Percentiles rank a stretch among this genome's conserved stretches.
Evolutionary conservation across 805 yeast species (phyloP).

Genomic region (Metschnikowia kofuensis): DNA sequence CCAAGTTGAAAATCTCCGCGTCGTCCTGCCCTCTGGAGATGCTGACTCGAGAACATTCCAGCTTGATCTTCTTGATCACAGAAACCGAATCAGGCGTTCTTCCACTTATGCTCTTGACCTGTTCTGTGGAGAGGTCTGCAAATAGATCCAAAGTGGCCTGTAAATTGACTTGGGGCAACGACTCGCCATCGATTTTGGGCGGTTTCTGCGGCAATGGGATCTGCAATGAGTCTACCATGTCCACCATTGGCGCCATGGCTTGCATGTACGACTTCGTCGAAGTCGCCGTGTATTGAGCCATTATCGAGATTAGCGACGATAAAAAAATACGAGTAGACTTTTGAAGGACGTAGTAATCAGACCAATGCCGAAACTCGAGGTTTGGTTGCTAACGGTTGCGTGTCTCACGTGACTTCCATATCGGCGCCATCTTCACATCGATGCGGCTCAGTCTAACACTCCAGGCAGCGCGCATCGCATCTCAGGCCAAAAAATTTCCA

Average conservation of each 20-base stretch:
- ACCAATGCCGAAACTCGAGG: background rate
- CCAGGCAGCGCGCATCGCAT: constrained; percentile 14
- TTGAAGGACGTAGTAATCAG: too few relatives aligned
- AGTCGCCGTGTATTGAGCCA: constrained; percentile 45
- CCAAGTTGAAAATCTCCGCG: constrained; percentile 27
- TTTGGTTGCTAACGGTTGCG: background rate
- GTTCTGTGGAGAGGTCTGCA: constrained; percentile 35
- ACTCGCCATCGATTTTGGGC: constrained; percentile 40
- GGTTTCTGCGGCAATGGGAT: constrained; percentile 18
- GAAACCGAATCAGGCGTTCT: background rate
- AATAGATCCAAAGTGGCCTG: constrained; percentile 36
- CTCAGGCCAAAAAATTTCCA: constrained; percentile 13
- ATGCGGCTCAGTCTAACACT: background rate
- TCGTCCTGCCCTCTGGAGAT: constrained; percentile 31
- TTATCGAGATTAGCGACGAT: constrained; percentile 3
- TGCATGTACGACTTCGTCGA: constrained; percentile 76
- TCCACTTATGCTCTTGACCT: constrained; percentile 13
- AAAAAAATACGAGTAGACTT: too few relatives aligned
- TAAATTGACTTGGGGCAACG: constrained; percentile 23
- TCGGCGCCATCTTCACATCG: background rate
- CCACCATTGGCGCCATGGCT: constrained; percentile 74
- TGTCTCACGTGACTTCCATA: background rate
- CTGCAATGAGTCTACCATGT: constrained; percentile 29
- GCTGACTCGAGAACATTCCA: constrained; percentile 34
- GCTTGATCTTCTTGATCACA: constrained; percentile 22